phyloP scores from a whole-genome alignment of 2,329 filamentous ascomycete genomes.

The Setomelanomma holmii region DNA sequence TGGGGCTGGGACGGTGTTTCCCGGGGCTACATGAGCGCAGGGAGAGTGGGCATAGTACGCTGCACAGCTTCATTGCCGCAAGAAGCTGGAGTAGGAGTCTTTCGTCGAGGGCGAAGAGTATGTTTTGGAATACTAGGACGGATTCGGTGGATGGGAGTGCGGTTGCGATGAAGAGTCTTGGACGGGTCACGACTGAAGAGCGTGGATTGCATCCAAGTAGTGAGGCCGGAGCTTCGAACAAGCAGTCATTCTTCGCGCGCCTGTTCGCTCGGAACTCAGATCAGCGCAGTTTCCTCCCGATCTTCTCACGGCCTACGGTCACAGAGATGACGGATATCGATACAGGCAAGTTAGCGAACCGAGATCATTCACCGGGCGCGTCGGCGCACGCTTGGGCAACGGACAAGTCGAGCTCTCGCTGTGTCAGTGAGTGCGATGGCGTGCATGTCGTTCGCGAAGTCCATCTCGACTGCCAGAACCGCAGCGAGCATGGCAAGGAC shows the following conservation, averaged over 20 bases:
- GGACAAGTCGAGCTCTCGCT: slow-evolving; percentile 4
- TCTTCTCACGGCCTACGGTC: slow-evolving; percentile 18
- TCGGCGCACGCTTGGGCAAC: slow-evolving; percentile 35
- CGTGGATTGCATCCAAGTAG: no score
- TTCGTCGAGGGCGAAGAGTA: slow-evolving; percentile 32
- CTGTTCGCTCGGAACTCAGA: slow-evolving; percentile 19
- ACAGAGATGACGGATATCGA: slow-evolving; percentile 3
- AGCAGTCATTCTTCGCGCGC: slow-evolving; percentile 24
- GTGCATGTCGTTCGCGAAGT: slow-evolving; percentile 40
- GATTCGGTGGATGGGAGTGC: slow-evolving; percentile 14
- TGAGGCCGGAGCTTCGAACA: slow-evolving; percentile 1
- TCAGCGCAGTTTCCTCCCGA: slow-evolving; percentile 21
- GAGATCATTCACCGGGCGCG: slow-evolving; percentile 14
- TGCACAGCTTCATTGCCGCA: slow-evolving; percentile 19
- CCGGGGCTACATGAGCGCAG: slow-evolving; percentile 32
- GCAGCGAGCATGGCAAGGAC: slow-evolving; percentile 9
- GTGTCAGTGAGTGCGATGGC: slow-evolving; percentile 11
- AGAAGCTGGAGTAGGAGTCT: slow-evolving; percentile 23
- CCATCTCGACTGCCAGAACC: slow-evolving; percentile 18
- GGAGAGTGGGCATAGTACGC: slow-evolving; percentile 21
- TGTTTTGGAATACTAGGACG: slow-evolving; percentile 27
- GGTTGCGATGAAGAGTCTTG: not conserved
- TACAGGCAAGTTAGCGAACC: slow-evolving; percentile 2
- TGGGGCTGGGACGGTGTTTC: slow-evolving; percentile 41
- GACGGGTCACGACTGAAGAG: slow-evolving; percentile 16